Evolutionary conservation across 1,284 basidiomycete species (phyloP), one percentile per base, ranked within the genome.

Genomic region (Xerocomus minutiporus): DNA sequence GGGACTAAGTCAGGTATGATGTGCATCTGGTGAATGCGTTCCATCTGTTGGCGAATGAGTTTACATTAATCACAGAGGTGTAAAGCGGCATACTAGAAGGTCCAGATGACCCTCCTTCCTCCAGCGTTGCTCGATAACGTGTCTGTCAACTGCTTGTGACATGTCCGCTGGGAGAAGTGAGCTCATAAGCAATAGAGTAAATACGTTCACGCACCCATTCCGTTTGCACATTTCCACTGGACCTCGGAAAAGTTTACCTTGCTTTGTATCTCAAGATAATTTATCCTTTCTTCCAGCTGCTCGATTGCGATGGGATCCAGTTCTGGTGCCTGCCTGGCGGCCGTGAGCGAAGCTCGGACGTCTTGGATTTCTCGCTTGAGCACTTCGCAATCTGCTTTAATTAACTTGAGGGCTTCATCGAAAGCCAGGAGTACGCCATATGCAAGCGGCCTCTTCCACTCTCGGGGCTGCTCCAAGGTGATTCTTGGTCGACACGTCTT

Each of bases 1-100:
- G 91, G 82, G 7, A 97, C 68, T 2, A 95, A 73, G 67, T 98
- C 96, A 0, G 96, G 95, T 3, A 97, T 77, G 49, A 98, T 84
- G 48, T 86, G 75, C 91, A 97, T 93, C 71, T 93, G 87, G 62
- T 89, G 78, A 44, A 96, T 70, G 61, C 94, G 86, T 69, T 97
- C 91, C 91, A 96, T 97, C 85, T 93, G 52, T 9, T 17, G 34
- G 13, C n/a, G 36, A 41, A 49, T 57, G 41, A 44, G 39, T 32
- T 29, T n/a, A 7, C 26, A 6, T 44, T 31, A 17, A 39, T 15
- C 48, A 26, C 8, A 45, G 4, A n/a, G n/a, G 13, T 39, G 32
- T 48, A 1, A 38, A 34, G 34, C 11, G n/a, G 73, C 86, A 42
- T 56, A 92, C 91, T 67, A 97, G 73, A 40, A 93, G 75, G 65